Conservation (phyloP, 805 yeast genomes). For the Cyberlindnera misumaiensis region DNA sequence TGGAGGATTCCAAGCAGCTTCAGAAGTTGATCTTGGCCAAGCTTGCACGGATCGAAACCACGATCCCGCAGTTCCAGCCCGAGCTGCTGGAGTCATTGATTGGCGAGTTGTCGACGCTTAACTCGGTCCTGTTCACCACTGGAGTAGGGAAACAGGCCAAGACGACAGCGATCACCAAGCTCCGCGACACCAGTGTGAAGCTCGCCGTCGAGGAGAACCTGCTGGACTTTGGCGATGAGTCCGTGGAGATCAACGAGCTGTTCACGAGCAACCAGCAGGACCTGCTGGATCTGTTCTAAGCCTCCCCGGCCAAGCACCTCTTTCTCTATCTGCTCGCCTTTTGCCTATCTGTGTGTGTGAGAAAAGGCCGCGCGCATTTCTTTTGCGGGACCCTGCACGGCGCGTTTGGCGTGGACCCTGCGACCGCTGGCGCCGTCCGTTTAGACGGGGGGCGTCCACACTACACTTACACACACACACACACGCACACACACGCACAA, state of each 20-base stretch:
- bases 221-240: conserved; percentile 75
- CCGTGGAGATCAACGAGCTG: conserved; percentile 16
- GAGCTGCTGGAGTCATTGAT: conserved; percentile 60
- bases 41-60: conserved; percentile 65
- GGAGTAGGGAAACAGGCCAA: conserved; percentile 48
- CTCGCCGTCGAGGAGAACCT: conserved; percentile 84
- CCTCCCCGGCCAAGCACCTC: background rate
- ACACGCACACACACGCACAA: no score
- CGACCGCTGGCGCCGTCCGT: no score
- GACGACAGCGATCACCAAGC: conserved; percentile 40
- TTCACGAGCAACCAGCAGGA: conserved; percentile 7
- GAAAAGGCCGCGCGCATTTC: no score
- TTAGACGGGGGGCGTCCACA: no score
- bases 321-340: no score
- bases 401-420: no score
- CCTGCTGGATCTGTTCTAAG: conserved; percentile 17
- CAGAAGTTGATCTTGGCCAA: conserved; percentile 49
- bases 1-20: conserved; percentile 29
- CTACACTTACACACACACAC: no score
- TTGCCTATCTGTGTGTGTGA: no score
- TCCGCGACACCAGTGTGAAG: conserved; percentile 71
- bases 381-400: no score
- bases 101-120: conserved; percentile 72
- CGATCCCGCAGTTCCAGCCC: conserved; percentile 67
- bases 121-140: conserved; percentile 77